phyloP scores from a whole-genome alignment of 495 filamentous ascomycete species.

The Recurvomyces mirabilis region DNA sequence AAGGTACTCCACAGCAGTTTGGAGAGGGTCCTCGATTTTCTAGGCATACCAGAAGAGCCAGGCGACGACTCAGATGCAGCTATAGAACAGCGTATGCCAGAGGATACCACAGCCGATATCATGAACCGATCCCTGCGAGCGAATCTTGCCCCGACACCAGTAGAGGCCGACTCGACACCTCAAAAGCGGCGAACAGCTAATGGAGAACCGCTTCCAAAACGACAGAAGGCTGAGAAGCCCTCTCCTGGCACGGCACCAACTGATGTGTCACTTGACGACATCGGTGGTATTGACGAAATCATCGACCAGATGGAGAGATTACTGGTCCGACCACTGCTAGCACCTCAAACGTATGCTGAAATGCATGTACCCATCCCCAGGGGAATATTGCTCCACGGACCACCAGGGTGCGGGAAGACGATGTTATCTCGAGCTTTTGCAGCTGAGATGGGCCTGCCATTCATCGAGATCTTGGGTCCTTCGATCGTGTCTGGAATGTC shows the following conservation, averaged over 20 bases:
- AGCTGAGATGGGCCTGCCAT: constrained; percentile 71
- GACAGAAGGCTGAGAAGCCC: constrained; percentile 32
- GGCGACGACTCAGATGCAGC: constrained; percentile 43
- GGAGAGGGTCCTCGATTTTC: constrained; percentile 66
- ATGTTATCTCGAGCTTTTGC: constrained; percentile 87
- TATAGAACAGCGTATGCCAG: constrained; percentile 23
- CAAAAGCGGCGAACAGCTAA: constrained; percentile 41
- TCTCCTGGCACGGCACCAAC: constrained; percentile 50
- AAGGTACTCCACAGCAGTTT: constrained; percentile 72
- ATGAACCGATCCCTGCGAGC: constrained; percentile 48
- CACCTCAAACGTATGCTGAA: constrained; percentile 47
- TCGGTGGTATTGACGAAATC: constrained; percentile 77
- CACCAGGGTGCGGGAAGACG: constrained; percentile 91
- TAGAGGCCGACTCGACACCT: neutral
- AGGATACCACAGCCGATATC: constrained; percentile 46
- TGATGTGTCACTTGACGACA: constrained; percentile 62
- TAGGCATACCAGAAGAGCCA: constrained; percentile 48
- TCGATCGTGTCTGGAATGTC: constrained; percentile 90
- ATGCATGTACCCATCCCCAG: constrained; percentile 60
- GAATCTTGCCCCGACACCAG: constrained; percentile 1
- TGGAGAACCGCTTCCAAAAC: constrained; percentile 58
- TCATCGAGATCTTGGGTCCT: constrained; percentile 79
- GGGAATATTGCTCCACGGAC: constrained; percentile 85
- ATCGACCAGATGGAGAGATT: constrained; percentile 66
- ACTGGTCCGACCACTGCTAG: constrained; percentile 66